These are phyloP conservation scores for Rosa chinensis DNA, from an alignment of 306 rosid genomes.

Conservation along the genomic window DNA sequence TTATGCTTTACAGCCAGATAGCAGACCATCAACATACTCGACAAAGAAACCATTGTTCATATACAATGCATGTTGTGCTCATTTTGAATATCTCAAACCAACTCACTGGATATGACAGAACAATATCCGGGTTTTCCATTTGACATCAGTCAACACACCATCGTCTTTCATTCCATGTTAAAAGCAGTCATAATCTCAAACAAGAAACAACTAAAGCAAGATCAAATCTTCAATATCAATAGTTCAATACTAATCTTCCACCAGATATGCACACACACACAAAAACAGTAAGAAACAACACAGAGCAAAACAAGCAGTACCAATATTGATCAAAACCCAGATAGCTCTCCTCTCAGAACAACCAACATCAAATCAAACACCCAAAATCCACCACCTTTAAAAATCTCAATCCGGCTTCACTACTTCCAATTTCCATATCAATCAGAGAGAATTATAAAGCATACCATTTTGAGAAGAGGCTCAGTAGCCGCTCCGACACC, in stretches of 20 bases:
- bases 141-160: neutral
- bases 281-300: neutral
- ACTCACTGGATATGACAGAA: neutral
- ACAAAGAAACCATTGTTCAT: neutral
- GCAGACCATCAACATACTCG: neutral
- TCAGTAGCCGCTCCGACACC: neutral
- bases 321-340: slow-evolving; percentile 9
- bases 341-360: neutral
- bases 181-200: neutral
- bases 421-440: neutral
- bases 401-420: neutral
- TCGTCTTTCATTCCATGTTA: neutral
- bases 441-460: slow-evolving; percentile 14
- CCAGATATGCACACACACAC: neutral
- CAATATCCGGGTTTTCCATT: neutral
- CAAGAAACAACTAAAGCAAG: slow-evolving; percentile 1
- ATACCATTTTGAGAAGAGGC: slow-evolving; percentile 43
- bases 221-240: neutral
- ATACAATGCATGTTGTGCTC: neutral
- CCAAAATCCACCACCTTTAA: neutral
- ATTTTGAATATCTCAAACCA: neutral
- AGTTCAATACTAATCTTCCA: neutral
- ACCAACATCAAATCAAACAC: slow-evolving; percentile 2
- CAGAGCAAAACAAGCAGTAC: neutral
- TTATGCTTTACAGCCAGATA: neutral